Percentiles rank a stretch among this genome's conserved stretches.
phyloP scores from a whole-genome alignment of 352 stramenopile genomes.

The Phytophthora macrochlamydospora region DNA sequence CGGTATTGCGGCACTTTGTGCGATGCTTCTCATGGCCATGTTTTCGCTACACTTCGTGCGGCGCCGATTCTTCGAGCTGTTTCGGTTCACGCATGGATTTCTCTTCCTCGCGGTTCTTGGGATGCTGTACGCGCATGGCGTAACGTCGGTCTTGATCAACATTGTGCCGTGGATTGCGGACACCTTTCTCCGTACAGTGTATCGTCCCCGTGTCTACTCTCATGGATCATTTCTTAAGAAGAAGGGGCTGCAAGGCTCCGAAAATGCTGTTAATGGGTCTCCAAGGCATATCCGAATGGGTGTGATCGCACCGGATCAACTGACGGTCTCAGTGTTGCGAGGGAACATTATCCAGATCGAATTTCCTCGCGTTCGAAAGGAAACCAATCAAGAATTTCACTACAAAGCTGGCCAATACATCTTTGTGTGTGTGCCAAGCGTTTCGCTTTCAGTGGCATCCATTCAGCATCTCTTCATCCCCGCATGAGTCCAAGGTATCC shows the following conservation, averaged over 20 bases:
- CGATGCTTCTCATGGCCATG: conserved; percentile 40
- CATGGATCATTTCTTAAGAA: conserved; percentile 22
- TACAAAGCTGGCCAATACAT: conserved; percentile 30
- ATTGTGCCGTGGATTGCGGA: conserved; percentile 39
- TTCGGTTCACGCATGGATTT: conserved; percentile 52
- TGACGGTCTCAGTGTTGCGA: conserved; percentile 14
- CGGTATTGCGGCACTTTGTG: conserved; percentile 27
- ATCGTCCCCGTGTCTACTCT: conserved; percentile 29
- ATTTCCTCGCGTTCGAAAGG: conserved; percentile 41
- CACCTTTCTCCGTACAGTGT: conserved; percentile 38
- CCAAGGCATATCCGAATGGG: conserved; percentile 11
- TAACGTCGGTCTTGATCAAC: conserved; percentile 33
- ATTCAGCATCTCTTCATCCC: conserved; percentile 79
- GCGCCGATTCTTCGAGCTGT: conserved; percentile 58
- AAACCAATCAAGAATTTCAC: conserved; percentile 37
- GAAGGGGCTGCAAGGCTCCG: conserved; percentile 8
- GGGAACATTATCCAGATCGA: conserved; percentile 41
- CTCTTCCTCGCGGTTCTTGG: conserved; percentile 53
- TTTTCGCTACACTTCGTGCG: conserved; percentile 44
- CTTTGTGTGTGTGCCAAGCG: conserved; percentile 48
- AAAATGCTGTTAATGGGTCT: conserved; percentile 6
- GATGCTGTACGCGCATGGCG: conserved; percentile 46
- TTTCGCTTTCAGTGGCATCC: conserved; percentile 82
- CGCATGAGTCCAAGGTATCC: conserved; percentile 50
- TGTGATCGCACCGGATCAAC: conserved; percentile 28